These are phyloP conservation scores for Ligustrum vulgare DNA, from an alignment of 257 asterid species.

Conservation along the genomic window DNA sequence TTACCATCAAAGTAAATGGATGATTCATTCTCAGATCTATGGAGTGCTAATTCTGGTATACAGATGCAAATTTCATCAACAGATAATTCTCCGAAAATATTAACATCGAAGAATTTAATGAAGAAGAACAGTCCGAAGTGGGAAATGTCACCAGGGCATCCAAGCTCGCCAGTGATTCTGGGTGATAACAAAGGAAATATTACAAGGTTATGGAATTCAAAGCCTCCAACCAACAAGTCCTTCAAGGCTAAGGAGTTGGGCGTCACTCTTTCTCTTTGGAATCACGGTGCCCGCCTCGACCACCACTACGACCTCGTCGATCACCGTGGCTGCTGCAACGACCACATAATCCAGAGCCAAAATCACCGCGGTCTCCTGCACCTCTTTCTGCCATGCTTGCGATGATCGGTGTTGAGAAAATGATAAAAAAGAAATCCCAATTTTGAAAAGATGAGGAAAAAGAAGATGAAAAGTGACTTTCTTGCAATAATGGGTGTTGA, in stretches of 20 bases:
- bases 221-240: slow-evolving; percentile 71
- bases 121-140: slow-evolving; percentile 35
- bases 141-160: slow-evolving; percentile 35
- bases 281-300: too few relatives aligned
- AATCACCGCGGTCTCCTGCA: too few relatives aligned
- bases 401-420: too few relatives aligned
- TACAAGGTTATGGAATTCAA: slow-evolving; percentile 23
- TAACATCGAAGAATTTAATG: slow-evolving; percentile 28
- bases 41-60: slow-evolving; percentile 47
- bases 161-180: slow-evolving; percentile 26
- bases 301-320: too few relatives aligned
- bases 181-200: slow-evolving; percentile 35
- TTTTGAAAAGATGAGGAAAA: too few relatives aligned
- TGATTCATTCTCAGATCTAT: slow-evolving; percentile 41
- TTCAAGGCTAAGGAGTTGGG: slow-evolving; percentile 58
- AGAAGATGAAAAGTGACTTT: too few relatives aligned
- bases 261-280: slow-evolving; percentile 13
- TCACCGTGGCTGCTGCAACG: too few relatives aligned
- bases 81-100: slow-evolving; percentile 29
- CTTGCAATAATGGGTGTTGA: too few relatives aligned
- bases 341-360: too few relatives aligned
- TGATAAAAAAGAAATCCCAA: too few relatives aligned
- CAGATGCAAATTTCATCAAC: slow-evolving; percentile 23
- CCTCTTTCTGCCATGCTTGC: too few relatives aligned
- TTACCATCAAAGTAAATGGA: slow-evolving; percentile 57